Evolutionary conservation across 2,329 filamentous ascomycete species (phyloP), one percentile per base, ranked within the genome.

Genomic region (Geoglossum cookeanum): DNA sequence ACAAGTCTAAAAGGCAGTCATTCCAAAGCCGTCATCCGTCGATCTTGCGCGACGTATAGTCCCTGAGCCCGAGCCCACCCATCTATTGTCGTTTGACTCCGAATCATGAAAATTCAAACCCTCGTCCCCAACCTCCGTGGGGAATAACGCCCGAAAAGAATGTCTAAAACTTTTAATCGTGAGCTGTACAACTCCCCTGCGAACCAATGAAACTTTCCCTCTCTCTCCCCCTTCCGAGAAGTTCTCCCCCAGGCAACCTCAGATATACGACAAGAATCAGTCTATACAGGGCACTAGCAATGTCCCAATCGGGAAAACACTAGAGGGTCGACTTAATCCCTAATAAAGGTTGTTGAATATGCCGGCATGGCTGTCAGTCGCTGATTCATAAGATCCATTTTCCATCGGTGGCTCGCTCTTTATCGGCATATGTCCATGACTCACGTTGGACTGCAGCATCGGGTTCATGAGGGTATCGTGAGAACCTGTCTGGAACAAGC

Each of bases 401-500:
- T 76, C 73, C 67, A 72, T 68, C 68, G 75, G 79, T 75, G 76
- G 78, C 71, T 81, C 83, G 72, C 73, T 74, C 76, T 83, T 84
- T 75, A 78, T 79, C 29, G 48, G 48, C 27, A 33, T 33, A 4
- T 52, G 27, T 33, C 48, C 48, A 52, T 52, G 48, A 13, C 32
- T 32, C 13, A 78, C 74, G 75, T 83, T 83, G 76, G 82, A 68
- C 69, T 75, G 72, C 72, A 78, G 81, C 68, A 77, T 75, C 68
- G 73, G 73, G 71, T 75, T 78, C 74, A 78, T 77, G 71, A 79
- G 81, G 70, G 76, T 74, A 71, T 80, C 74, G 71, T 83, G 79
- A 73, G 79, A 76, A 77, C 81, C 81, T 74, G 81, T 71, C 74
- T 83, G 83, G 74, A 87, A 87, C 80, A 88, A 85, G 68, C 84